Evolutionary conservation across 306 rosid genomes (phyloP).

Genomic region (Calophaca sinica): DNA sequence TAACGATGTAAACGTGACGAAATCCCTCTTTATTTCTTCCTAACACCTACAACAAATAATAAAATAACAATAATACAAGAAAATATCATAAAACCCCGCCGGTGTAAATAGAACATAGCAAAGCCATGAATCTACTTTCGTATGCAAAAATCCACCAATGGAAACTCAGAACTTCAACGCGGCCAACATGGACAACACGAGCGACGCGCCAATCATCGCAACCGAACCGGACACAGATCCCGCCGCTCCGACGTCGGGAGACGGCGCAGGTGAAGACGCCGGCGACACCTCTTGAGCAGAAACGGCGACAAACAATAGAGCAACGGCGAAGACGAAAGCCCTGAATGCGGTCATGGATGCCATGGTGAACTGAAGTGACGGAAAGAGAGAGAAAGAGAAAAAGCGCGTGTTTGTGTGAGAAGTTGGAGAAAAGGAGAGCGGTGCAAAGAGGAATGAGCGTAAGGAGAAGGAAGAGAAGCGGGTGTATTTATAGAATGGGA

Average conservation of each 20-base stretch:
- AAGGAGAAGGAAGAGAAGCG: not conserved
- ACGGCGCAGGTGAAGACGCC: constrained; percentile 47
- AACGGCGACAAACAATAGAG: constrained; percentile 44
- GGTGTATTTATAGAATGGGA: not conserved
- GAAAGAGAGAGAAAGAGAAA: not conserved
- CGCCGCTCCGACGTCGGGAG: constrained; percentile 46
- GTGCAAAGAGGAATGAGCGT: not conserved
- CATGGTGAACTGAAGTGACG: constrained; percentile 31
- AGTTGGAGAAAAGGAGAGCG: not conserved
- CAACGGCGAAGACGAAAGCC: constrained; percentile 43
- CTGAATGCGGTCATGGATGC: constrained; percentile 41
- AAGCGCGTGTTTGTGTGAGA: not conserved
- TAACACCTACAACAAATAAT: constrained; percentile 41
- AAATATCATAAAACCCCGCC: not conserved
- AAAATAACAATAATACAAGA: not conserved
- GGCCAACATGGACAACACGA: constrained; percentile 45
- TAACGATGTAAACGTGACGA: not conserved
- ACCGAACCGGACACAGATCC: constrained; percentile 43
- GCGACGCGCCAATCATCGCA: constrained; percentile 51
- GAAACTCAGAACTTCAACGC: constrained; percentile 41
- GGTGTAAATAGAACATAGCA: constrained; percentile 8
- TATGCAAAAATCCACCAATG: not conserved
- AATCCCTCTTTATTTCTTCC: constrained; percentile 33
- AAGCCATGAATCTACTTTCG: not conserved
- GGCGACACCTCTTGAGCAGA: constrained; percentile 48